Conservation (phyloP, 1,139 yeast genomes). For the Taiozyma onychis region DNA sequence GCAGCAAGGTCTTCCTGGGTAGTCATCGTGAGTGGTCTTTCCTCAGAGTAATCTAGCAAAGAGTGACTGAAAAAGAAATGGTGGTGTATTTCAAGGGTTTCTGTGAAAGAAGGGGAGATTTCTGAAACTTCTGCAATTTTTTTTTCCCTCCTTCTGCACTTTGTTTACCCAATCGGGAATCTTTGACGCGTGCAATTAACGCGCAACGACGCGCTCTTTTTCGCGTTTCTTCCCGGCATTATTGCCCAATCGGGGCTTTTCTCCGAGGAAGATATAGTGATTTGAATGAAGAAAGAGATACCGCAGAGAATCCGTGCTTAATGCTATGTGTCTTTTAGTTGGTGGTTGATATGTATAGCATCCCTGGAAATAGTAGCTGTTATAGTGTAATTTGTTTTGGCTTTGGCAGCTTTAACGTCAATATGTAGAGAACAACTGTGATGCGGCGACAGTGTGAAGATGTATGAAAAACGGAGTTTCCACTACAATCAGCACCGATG, state of each 20-base stretch:
- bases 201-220: constrained; percentile 1
- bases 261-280: no score
- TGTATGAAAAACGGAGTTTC: no score
- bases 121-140: background rate
- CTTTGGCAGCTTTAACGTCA: no score
- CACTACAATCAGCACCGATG: no score
- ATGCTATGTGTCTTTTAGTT: no score
- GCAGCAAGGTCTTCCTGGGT: constrained; percentile 32
- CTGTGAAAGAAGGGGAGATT: background rate
- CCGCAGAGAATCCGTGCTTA: no score
- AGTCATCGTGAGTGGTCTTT: constrained; percentile 1
- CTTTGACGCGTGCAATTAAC: background rate
- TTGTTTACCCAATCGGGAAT: background rate
- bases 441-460: background rate
- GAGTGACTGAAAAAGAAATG: background rate
- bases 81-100: background rate
- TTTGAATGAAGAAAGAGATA: no score
- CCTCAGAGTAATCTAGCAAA: background rate
- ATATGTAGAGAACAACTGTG: background rate
- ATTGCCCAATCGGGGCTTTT: background rate
- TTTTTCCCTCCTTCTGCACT: background rate
- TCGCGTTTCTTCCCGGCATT: background rate
- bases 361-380: no score
- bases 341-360: no score
- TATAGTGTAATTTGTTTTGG: no score